These are phyloP conservation scores for Fusarium liriodendri DNA, from an alignment of 2,329 filamentous ascomycete genomes.

Conservation along the genomic window DNA sequence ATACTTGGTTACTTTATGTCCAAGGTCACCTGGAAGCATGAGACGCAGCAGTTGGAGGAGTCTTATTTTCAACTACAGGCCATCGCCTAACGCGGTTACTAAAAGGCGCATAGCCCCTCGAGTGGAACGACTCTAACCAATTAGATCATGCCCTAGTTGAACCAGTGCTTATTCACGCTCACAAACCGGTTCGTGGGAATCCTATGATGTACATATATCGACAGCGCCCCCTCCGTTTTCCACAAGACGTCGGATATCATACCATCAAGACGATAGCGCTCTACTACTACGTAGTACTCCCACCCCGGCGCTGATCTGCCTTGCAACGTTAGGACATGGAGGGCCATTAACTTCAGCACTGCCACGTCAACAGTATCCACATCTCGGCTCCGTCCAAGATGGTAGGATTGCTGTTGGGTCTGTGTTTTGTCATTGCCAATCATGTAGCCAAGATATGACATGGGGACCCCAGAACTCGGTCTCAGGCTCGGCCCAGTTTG, in stretches of 20 bases:
- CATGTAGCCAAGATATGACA: background rate
- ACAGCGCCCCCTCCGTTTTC: background rate
- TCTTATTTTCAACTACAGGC: background rate
- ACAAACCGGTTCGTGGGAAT: background rate
- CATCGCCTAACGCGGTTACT: background rate
- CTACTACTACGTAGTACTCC: background rate
- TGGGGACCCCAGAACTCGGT: background rate
- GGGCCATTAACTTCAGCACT: constrained; percentile 6
- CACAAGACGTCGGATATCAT: constrained; percentile 8
- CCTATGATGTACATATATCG: constrained; percentile 1
- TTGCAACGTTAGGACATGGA: background rate
- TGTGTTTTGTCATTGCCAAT: background rate
- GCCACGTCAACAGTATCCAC: constrained; percentile 19
- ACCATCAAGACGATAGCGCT: constrained; percentile 4
- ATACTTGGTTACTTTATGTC: background rate
- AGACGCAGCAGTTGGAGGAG: background rate
- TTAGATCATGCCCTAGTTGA: no score
- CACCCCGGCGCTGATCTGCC: background rate
- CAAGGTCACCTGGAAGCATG: background rate
- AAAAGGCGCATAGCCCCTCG: background rate
- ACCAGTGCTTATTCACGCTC: background rate
- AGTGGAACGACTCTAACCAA: background rate
- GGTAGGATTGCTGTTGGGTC: background rate
- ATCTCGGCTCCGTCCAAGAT: constrained; percentile 11
- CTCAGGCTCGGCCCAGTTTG: background rate